Evolutionary conservation across 768 basidiomycete genomes (phyloP), one percentile per base, ranked within the genome.

Genomic region (Kwoniella mangroviensis): DNA sequence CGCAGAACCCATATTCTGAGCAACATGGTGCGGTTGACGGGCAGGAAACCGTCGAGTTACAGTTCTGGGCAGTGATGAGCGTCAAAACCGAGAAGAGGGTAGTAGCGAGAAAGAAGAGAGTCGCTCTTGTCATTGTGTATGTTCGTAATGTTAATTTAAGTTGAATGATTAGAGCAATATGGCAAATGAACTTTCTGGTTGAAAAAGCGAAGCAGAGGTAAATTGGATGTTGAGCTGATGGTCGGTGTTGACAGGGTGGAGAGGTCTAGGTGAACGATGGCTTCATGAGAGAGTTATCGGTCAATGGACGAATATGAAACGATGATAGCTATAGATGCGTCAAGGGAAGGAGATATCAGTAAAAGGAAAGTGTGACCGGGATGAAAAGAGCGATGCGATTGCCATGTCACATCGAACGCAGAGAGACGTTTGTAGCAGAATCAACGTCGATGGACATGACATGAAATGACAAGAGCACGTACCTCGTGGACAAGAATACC

Each of bases 1-100:
- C 87, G 73, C 88, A 88, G 75, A 85, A 89, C 10, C 88, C 88
- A 67, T 86, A 89, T 76, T 87, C 85, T 69, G 88, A 87, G 59
- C 81, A 82, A 70, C 81, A 82, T 15, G 81, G 80, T 1, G 73
- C 66, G 5, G 63, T 24, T 9, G 73, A 41, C 1, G 77, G 74
- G 56, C 80, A 83, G 53, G 64, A 68, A 0, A 43, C 28, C 2
- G 78, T 75, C 1, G 75, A 70, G 19, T 72, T 73, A 67, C 78
- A 79, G 24, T 40, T 65, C 52, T 76, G 73, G 0, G 76, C 71
- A 17, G 53, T 49, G n/a, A 63, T 58, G 19, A 62, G 17, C 28
- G 68, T 63, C 7, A 72, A 40, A 15, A 73, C 26, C 0, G 64
- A 24, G 52, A 66, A 24, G 4, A 71, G 54, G 5, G 53, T n/a